A percentile compares a stretch with the other conserved stretches of the same genome.
Evolutionary conservation across 2,329 filamentous ascomycete genomes (phyloP).

Genomic region (Fusarium sp.): DNA sequence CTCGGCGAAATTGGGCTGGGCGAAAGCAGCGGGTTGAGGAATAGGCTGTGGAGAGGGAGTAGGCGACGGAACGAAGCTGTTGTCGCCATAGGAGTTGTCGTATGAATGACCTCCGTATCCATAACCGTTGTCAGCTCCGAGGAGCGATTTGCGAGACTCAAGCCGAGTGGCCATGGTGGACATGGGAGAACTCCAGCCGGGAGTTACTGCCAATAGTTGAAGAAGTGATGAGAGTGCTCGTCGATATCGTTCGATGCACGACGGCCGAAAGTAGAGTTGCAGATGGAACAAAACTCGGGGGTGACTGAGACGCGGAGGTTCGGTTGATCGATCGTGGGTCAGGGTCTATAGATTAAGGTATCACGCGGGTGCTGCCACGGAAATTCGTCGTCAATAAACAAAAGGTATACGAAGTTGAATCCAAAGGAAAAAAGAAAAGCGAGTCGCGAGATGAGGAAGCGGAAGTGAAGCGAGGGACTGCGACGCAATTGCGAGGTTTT

Average conservation of each 20-base stretch:
- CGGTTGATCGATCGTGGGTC: constrained; percentile 36
- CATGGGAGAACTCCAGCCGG: constrained; percentile 55
- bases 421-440: constrained; percentile 26
- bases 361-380: constrained; percentile 32
- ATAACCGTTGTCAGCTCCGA: constrained; percentile 58
- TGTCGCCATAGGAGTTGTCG: constrained; percentile 53
- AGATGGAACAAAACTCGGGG: constrained; percentile 21
- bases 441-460: constrained; percentile 33
- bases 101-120: constrained; percentile 55
- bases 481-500: constrained; percentile 30
- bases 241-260: constrained; percentile 35
- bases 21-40: constrained; percentile 41
- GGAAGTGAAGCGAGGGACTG: constrained; percentile 38
- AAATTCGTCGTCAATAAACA: constrained; percentile 20
- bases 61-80: constrained; percentile 39
- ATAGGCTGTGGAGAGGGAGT: constrained; percentile 39
- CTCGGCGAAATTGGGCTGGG: constrained; percentile 53
- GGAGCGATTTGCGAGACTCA: constrained; percentile 59
- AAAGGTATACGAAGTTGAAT: constrained; percentile 26
- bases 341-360: constrained; percentile 18
- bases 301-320: constrained; percentile 33
- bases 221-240: constrained; percentile 22
- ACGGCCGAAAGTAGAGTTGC: constrained; percentile 9
- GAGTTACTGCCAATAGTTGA: constrained; percentile 52
- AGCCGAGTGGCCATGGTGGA: constrained; percentile 59